Base-by-base conservation (phyloP, 106 monocot genomes). In the Phalaenopsis aphrodite region DNA sequence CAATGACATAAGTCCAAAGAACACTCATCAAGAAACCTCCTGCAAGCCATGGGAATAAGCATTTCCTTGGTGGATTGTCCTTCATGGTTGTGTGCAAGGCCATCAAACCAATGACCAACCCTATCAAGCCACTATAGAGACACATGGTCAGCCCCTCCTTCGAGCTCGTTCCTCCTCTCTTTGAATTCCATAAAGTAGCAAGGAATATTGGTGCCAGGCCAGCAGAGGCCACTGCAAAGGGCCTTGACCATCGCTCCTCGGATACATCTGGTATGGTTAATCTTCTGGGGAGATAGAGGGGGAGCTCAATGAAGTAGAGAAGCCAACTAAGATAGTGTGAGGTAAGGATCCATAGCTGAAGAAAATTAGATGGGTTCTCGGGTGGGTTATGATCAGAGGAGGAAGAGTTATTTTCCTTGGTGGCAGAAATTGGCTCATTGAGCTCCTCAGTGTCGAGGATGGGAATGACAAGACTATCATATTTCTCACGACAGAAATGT, bases 11-110 rank as follows among this genome's bases (percentile, higher is more conserved):
- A 1, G 90, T 81, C 90, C 90, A 90, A 7, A 84, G 56, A n/a
- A 90, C 88, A 46, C 90, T 90, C 90, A 90, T 90, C 75, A 90
- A 24, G 46, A 90, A 90, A 21, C 90, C 90, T 21, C 81, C 86
- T 0, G 84, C 82, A 11, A 90, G 77, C 90, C 90, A 90, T 12
- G 85, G 84, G 38, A 88, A 74, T 41, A 82, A 23, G 17, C 23
- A 83, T 17, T 80, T 82, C 30, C 41, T 84, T 1, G 88, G 90
- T 0, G 90, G 90, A 46, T 46, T 56, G 4, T 37, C 64, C 11
- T 66, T 61, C 8, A 56, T 79, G 3, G 84, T 90, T 4, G 83
- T 82, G 69, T 52, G 65, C 11, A 75, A 5, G 15, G 88, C 90
- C 57, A 82, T 42, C 15, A 83, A 19, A 3, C 78, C 87, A 10